Evolutionary conservation across 805 yeast genomes (phyloP).

Genomic region (Candida schatavii): DNA sequence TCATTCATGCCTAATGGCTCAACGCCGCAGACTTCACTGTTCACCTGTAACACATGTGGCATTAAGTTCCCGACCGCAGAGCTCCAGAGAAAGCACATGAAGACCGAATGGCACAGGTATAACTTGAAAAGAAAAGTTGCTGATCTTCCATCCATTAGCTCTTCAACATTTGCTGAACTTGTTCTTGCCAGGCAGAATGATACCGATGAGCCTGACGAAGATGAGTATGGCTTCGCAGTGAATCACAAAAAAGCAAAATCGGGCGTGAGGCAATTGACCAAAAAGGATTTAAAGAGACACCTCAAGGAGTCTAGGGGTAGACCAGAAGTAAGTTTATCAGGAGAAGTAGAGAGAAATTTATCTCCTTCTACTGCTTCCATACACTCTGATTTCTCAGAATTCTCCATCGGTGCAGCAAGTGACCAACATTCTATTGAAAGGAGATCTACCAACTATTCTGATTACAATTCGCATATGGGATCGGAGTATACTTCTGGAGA

Average conservation of each 20-base stretch:
- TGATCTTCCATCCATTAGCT: conserved; percentile 66
- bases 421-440: conserved; percentile 21
- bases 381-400: conserved; percentile 52
- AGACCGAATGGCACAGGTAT: conserved; percentile 45
- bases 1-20: conserved; percentile 21
- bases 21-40: conserved; percentile 22
- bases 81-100: conserved; percentile 42
- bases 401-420: conserved; percentile 60
- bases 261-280: conserved; percentile 34
- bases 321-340: too few relatives aligned
- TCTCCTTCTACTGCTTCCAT: conserved; percentile 38
- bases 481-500: conserved; percentile 27
- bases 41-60: conserved; percentile 41
- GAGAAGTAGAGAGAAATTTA: conserved; percentile 24
- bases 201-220: conserved; percentile 33
- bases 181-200: conserved; percentile 34
- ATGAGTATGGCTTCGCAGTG: conserved; percentile 53
- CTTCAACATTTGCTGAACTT: conserved; percentile 69
- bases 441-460: conserved; percentile 6
- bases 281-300: conserved; percentile 34
- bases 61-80: conserved; percentile 37
- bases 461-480: conserved; percentile 3
- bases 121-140: conserved; percentile 45
- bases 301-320: conserved; percentile 26
- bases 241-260: conserved; percentile 23